Evolutionary conservation across 805 yeast genomes (phyloP), one percentile per base, ranked within the genome.

Genomic region (Nakazawaea pomicola): DNA sequence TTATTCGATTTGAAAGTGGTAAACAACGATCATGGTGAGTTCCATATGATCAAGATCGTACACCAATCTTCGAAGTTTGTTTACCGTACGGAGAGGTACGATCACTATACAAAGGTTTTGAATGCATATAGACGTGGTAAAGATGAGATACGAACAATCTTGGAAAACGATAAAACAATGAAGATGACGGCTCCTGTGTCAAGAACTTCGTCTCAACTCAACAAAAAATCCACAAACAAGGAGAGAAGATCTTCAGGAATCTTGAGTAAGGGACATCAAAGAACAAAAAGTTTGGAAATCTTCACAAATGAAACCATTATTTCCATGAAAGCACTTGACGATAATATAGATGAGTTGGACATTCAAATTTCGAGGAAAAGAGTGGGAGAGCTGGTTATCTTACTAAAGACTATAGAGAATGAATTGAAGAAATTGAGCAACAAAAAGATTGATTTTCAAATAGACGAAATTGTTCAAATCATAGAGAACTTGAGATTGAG

Each of bases 301-400:
- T 44, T 44, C 18, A 57, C 55, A 17, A 49, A 49, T 20, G 49
- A 50, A 32, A 37, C 37, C 17, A 29, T 42, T 6, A 23, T 20
- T 8, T 30, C 40, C 11, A 51, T 82, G 41, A 72, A 74, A 41
- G 61, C 61, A 23, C 63, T 79, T 11, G 89, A 82, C 50, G 83
- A 79, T 39, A 59, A 67, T 24, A 64, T 84, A 14, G 88, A 83
- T 52, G 87, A 82, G 41, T 68, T 83, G 31, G 93, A 85, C 54
- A 76, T 81, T 11, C 68, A 68, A 41, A 67, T 83, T 19, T 81
- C 86, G 9, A 80, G 83, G 50, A 72, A 75, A 40, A 68, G 72
- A 41, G 81, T 71, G 51, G 55, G 58, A 6, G 64, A 57, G 10
- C 72, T 76, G 1, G 71, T 70, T 2, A 62, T 57, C 3, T 45